Conservation (phyloP, 495 filamentous ascomycete species). For the Aspergillus diversus region DNA sequence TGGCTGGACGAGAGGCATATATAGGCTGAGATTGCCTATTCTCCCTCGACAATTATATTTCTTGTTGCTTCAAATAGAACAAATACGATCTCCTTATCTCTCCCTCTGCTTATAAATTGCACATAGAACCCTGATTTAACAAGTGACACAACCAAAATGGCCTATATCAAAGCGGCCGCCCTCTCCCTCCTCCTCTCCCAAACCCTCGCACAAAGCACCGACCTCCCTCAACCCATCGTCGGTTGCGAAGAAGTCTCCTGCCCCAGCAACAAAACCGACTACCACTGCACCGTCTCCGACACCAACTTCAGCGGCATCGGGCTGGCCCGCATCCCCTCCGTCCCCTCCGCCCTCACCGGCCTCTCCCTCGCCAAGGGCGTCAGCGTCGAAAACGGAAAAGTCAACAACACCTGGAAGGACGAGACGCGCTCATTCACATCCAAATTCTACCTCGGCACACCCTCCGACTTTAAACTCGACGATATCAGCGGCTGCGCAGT, state of each 20-base stretch:
- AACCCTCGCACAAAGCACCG: background rate
- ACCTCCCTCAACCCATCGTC: background rate
- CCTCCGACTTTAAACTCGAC: background rate
- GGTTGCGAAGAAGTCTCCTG: background rate
- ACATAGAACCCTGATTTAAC: no score
- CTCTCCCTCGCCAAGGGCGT: background rate
- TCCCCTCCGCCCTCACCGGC: background rate
- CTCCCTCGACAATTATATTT: no score
- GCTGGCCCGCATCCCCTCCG: background rate
- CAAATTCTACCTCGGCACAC: background rate
- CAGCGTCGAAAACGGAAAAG: no score
- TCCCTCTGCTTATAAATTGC: no score
- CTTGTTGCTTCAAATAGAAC: no score
- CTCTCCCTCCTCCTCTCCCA: background rate
- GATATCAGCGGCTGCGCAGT: background rate
- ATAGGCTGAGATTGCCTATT: no score
- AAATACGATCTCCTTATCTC: no score
- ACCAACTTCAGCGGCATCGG: background rate
- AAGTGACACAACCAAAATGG: background rate
- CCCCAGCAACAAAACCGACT: background rate
- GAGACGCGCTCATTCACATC: background rate
- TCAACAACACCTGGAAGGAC: background rate
- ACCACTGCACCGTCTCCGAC: background rate
- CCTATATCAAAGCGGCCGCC: background rate
- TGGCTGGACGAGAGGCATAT: no score